Evolutionary conservation across 805 yeast genomes (phyloP), one percentile per base, ranked within the genome.

Genomic region (Wickerhamomyces ciferrii): DNA sequence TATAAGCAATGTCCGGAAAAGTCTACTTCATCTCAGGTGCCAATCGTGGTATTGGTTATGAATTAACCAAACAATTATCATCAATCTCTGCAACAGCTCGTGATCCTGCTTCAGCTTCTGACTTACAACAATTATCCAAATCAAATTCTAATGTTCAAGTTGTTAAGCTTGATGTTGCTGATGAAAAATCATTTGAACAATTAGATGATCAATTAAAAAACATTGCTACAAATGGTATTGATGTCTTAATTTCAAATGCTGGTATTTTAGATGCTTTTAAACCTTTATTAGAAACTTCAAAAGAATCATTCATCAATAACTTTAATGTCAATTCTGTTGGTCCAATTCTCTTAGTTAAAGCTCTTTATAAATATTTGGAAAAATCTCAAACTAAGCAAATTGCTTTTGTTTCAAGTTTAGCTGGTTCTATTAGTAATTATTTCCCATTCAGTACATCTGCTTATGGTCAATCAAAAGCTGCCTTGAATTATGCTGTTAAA

Each of bases 401-500:
- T 19, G 46, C 61, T 11, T 60, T 59, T 41, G 43, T 64, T 8
- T 55, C 68, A 19, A 52, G 59, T 17, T 18, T 41, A 17, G 64
- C 58, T 3, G 68, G 60, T 8, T 53, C 59, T 19, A 50, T 57
- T 19, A 47, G 48, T 11, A 53, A 20, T 1, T 53, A 41, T 41
- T 13, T 49, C 17, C 50, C 51, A n/a, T 11, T 53, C 11, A 20
- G 51, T 5, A 34, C 43, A 21, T 50, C 58, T 14, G 63, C 63
- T 21, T 67, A 67, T 48, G 69, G 69, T 2, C 53, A 52, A 39
- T 63, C 69, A 5, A 69, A 69, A 49, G 66, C 69, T n/a, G 71
- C 66, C 1, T 47, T 66, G 44, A 66, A 68, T 53, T 61, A 52
- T 51, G 46, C 58, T 18, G 53, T 52, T 8, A 54, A 50, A 38